Percentiles rank a stretch among this genome's conserved stretches.
Evolutionary conservation across 2,329 filamentous ascomycete genomes (phyloP).

Genomic region (Cladorrhinum sp.): DNA sequence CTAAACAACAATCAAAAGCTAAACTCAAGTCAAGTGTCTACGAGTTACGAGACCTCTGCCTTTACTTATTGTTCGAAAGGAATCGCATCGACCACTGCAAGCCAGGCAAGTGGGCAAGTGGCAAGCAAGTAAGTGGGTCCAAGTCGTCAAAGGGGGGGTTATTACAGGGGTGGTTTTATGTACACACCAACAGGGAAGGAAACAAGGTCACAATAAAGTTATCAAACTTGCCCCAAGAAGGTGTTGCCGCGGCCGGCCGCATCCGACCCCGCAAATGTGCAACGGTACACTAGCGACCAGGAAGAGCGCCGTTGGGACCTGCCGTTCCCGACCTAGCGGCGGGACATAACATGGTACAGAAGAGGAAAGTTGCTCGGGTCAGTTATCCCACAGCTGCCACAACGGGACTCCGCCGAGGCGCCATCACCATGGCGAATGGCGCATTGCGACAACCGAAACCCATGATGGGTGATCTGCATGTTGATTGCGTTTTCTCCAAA

Average conservation of each 20-base stretch:
- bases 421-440: constrained; percentile 14
- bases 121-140: no score
- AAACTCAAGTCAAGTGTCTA: no score
- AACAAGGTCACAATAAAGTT: neutral
- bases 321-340: constrained; percentile 21
- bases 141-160: no score
- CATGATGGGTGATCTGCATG: neutral
- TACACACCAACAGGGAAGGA: no score
- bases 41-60: no score
- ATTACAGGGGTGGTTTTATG: no score
- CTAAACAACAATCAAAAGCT: no score
- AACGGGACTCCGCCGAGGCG: constrained; percentile 16
- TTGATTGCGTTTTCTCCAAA: neutral
- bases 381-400: constrained; percentile 17
- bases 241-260: neutral
- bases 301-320: constrained; percentile 13
- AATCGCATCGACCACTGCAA: no score
- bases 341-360: constrained; percentile 1
- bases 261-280: constrained; percentile 3
- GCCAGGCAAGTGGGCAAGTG: no score
- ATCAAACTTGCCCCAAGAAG: no score
- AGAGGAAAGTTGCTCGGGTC: constrained; percentile 9
- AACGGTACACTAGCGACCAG: neutral
- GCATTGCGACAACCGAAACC: neutral
- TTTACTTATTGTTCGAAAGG: no score